A percentile compares a stretch with the other conserved stretches of the same genome.
Evolutionary conservation across 2,329 filamentous ascomycete genomes (phyloP).

Genomic region (Claviceps monticola): DNA sequence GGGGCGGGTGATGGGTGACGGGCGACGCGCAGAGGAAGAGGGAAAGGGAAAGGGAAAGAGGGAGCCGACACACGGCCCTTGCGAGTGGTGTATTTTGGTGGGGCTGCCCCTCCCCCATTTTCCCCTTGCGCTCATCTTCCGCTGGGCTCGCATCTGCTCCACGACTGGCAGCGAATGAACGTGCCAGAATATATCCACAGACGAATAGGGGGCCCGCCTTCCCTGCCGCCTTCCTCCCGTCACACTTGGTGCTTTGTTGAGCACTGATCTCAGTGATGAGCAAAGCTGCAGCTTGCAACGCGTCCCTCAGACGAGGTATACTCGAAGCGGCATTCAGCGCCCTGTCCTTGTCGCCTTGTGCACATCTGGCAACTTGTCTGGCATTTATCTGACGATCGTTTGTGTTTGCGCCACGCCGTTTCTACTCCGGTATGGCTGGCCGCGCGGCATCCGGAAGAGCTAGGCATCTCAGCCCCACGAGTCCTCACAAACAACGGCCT

Average conservation of each 20-base stretch:
- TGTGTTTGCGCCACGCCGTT: too few relatives aligned
- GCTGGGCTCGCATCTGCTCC: not conserved
- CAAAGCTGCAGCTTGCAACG: too few relatives aligned
- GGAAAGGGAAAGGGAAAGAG: slow-evolving; percentile 13
- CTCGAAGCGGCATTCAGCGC: too few relatives aligned
- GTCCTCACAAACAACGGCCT: too few relatives aligned
- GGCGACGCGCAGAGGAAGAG: slow-evolving; percentile 13
- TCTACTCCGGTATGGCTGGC: not conserved
- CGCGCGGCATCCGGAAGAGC: not conserved
- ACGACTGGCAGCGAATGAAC: not conserved
- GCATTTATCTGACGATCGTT: too few relatives aligned
- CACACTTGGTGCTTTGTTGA: not conserved
- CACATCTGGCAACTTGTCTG: too few relatives aligned
- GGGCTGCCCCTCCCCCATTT: not conserved
- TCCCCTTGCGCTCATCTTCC: not conserved
- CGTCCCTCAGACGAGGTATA: too few relatives aligned
- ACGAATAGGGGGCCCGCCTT: not conserved
- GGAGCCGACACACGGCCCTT: slow-evolving; percentile 5
- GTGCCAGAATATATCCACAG: not conserved
- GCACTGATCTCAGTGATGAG: too few relatives aligned
- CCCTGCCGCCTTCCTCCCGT: not conserved
- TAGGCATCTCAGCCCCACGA: not conserved
- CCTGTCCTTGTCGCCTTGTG: too few relatives aligned
- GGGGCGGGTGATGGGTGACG: not conserved
- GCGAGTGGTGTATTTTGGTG: not conserved